Conservation (phyloP, 140 eudicot species). For the Flaveria floridana region DNA sequence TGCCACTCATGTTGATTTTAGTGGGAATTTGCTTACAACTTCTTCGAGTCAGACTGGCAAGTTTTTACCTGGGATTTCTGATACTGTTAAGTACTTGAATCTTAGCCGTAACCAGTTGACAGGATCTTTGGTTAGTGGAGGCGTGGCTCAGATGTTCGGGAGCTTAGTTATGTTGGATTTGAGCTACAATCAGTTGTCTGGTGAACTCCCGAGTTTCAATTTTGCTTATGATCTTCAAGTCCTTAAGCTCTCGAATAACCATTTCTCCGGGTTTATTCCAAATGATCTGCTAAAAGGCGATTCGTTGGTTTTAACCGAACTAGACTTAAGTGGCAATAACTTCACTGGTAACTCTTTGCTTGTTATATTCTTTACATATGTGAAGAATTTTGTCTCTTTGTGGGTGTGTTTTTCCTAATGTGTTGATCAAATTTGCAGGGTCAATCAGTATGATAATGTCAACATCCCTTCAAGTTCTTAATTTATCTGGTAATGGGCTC, state of each 20-base stretch:
- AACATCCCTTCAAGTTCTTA: constrained; percentile 60
- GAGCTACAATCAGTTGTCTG: constrained; percentile 82
- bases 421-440: constrained; percentile 50
- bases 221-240: constrained; percentile 87
- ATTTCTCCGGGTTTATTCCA: constrained; percentile 78
- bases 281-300: constrained; percentile 89
- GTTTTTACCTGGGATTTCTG: constrained; percentile 67
- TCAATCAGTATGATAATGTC: constrained; percentile 81
- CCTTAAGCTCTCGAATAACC: constrained; percentile 77
- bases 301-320: constrained; percentile 67
- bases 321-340: constrained; percentile 93
- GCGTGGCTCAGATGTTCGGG: constrained; percentile 62
- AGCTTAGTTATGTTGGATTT: constrained; percentile 75
- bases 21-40: constrained; percentile 65
- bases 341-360: constrained; percentile 57
- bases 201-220: constrained; percentile 87
- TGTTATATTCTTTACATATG: too few species aligned
- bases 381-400: not conserved
- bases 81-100: constrained; percentile 73
- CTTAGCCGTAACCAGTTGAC: constrained; percentile 76
- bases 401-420: not conserved
- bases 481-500: constrained; percentile 72
- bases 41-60: constrained; percentile 44
- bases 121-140: constrained; percentile 71
- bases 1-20: constrained; percentile 75